Conservation (phyloP, 208 protist species). For the Pavlovales sp. region DNA sequence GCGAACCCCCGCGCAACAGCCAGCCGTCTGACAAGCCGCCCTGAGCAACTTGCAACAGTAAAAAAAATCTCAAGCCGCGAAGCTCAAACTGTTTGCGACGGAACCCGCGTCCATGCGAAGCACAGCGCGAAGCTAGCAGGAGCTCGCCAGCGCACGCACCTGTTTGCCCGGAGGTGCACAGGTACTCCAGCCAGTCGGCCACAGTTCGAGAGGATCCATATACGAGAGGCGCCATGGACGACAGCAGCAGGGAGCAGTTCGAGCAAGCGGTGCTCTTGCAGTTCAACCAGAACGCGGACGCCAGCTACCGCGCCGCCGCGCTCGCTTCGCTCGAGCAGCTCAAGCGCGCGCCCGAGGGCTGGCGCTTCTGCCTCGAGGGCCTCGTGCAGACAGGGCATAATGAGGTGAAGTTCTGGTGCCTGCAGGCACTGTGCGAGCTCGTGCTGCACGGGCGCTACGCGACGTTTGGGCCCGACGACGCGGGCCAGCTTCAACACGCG, state of each 20-base stretch:
- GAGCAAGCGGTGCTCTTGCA: background rate
- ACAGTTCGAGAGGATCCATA: too few species aligned
- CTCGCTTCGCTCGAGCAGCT: constrained; percentile 14
- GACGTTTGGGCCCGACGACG: background rate
- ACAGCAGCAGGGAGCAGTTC: background rate
- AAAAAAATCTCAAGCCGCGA: too few species aligned
- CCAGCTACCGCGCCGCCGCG: background rate
- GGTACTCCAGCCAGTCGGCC: too few species aligned
- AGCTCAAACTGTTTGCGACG: too few species aligned
- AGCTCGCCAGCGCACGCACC: too few species aligned
- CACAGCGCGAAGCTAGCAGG: too few species aligned
- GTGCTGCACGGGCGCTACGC: background rate
- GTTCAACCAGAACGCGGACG: background rate
- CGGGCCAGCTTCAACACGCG: background rate
- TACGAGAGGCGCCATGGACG: too few species aligned
- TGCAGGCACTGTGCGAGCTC: constrained; percentile 15
- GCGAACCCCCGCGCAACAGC: too few species aligned
- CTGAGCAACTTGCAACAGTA: too few species aligned
- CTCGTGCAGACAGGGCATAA: background rate
- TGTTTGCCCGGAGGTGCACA: too few species aligned
- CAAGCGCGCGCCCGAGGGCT: background rate
- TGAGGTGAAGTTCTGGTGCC: constrained; percentile 28
- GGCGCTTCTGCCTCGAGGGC: constrained; percentile 19
- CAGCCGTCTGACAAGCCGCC: too few species aligned
- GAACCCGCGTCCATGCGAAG: too few species aligned